Base-by-base conservation (phyloP, 768 basidiomycete species). In the Clitopilus passeckerianus region DNA sequence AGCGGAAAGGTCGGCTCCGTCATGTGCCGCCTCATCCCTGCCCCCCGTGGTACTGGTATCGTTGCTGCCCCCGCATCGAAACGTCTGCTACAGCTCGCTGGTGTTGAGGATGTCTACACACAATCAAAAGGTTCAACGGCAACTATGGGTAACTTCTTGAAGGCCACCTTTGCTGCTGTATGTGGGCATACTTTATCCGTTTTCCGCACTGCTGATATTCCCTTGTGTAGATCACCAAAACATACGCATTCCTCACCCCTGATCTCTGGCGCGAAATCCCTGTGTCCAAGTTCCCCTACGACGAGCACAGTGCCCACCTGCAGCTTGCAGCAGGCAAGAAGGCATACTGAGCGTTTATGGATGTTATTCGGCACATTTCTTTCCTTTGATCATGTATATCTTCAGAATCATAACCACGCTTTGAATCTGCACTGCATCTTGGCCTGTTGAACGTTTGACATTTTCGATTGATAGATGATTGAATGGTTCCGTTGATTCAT, bases 61-160 rank as follows among this genome's bases (percentile, higher is more conserved):
- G 97, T 99, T 70, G 97, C 97, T 69, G 97, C 97, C 54, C 97
- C 96, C 43, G 96, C 96, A 52, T 94, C 88, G 64, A 98, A 96
- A 84, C 90, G 96, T 66, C 82, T 99, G 69, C 80, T 99, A 64
- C 96, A 99, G 77, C 84, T 98, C 69, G 97, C 97, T 70, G 97
- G 97, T 83, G 87, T 99, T 63, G 86, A 95, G 79, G 97, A 99
- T 76, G 87, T 86, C 72, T 99, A 99, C 84, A 98, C 96, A 58
- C 93, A 96, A 75, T 89, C 96, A 58, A 96, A 95, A 79, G 97
- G 97, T 71, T 95, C 93, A 65, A 99, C 97, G 52, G 95, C 96
- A 24, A 99, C 97, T 61, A 95, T 95, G 93, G 93, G 93, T 71
- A 96, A 96, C 80, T 96, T 98, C 86, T 86, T 97, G 79, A 97